A percentile compares a stretch with the other conserved stretches of the same genome.
Evolutionary conservation across 768 basidiomycete species (phyloP).

Genomic region (Suillus ampliporus): DNA sequence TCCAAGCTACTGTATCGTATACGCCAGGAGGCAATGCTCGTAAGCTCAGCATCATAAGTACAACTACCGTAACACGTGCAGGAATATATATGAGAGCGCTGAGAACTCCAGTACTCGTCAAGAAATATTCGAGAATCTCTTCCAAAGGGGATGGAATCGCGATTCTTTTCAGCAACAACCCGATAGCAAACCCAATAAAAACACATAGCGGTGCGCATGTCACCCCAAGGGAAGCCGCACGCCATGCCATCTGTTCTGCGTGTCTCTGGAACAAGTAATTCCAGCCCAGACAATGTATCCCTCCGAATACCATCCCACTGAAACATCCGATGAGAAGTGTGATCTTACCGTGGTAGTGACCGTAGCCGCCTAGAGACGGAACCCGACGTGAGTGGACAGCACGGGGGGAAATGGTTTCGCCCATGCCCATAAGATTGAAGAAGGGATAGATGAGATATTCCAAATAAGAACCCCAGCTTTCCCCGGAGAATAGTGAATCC

Average conservation of each 20-base stretch:
- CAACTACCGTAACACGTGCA: conserved; percentile 20
- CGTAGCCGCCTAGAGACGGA: no score
- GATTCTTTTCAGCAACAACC: no score
- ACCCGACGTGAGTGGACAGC: no score
- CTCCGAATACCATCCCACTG: conserved; percentile 29
- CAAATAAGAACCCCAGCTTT: no score
- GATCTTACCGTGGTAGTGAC: no score
- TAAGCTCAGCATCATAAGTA: conserved; percentile 15
- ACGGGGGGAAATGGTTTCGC: no score
- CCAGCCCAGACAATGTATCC: conserved; percentile 34
- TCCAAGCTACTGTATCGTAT: conserved; percentile 25
- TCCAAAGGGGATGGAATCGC: no score
- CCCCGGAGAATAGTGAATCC: no score
- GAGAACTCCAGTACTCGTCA: not conserved
- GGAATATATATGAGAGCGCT: conserved; percentile 14
- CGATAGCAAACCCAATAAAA: not conserved
- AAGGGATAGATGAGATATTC: no score
- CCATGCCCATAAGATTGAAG: no score
- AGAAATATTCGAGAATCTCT: no score
- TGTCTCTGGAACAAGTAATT: conserved; percentile 20
- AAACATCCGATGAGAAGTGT: not conserved
- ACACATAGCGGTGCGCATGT: conserved; percentile 3
- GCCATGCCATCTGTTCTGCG: conserved; percentile 27
- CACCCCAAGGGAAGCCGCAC: conserved; percentile 20
- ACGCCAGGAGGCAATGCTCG: conserved; percentile 17